Evolutionary conservation across 169 alveolate genomes (phyloP).

Genomic region (Cytauxzoon felis): DNA sequence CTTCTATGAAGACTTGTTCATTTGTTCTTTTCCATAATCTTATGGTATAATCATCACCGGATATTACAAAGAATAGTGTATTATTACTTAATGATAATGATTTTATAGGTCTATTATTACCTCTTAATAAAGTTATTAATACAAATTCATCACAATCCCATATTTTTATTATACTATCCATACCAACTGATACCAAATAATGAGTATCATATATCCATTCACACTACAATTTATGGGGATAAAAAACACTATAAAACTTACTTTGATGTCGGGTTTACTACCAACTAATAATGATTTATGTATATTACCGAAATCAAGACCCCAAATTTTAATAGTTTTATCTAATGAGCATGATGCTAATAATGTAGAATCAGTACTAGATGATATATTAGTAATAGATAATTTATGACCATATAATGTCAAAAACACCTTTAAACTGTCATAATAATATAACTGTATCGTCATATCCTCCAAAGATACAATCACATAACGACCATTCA

Average conservation of each 20-base stretch:
- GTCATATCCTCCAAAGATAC: slow-evolving; percentile 78
- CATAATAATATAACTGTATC: slow-evolving; percentile 74
- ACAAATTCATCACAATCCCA: slow-evolving; percentile 76
- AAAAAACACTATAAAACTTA: no score
- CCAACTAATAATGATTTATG: slow-evolving; percentile 57
- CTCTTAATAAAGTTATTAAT: slow-evolving; percentile 65
- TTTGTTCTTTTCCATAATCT: slow-evolving; percentile 74
- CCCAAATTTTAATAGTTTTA: slow-evolving; percentile 82
- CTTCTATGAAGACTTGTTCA: slow-evolving; percentile 74
- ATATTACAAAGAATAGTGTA: slow-evolving; percentile 58
- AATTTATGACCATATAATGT: slow-evolving; percentile 85
- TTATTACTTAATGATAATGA: slow-evolving; percentile 50
- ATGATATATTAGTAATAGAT: slow-evolving; percentile 79
- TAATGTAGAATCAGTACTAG: slow-evolving; percentile 74
- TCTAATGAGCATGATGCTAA: slow-evolving; percentile 81
- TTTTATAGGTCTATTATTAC: slow-evolving; percentile 51
- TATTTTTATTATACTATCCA: slow-evolving; percentile 56
- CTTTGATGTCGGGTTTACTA: slow-evolving; percentile 12
- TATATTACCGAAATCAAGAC: slow-evolving; percentile 81
- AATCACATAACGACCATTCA: slow-evolving; percentile 70
- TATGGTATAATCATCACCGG: slow-evolving; percentile 71
- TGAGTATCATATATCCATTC: slow-evolving; percentile 50
- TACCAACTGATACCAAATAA: slow-evolving; percentile 48
- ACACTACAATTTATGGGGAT: slow-evolving; percentile 12
- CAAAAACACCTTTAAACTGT: slow-evolving; percentile 73